Conservation (phyloP, 2,329 filamentous ascomycete species). For the Pyrenochaeta sp. region DNA sequence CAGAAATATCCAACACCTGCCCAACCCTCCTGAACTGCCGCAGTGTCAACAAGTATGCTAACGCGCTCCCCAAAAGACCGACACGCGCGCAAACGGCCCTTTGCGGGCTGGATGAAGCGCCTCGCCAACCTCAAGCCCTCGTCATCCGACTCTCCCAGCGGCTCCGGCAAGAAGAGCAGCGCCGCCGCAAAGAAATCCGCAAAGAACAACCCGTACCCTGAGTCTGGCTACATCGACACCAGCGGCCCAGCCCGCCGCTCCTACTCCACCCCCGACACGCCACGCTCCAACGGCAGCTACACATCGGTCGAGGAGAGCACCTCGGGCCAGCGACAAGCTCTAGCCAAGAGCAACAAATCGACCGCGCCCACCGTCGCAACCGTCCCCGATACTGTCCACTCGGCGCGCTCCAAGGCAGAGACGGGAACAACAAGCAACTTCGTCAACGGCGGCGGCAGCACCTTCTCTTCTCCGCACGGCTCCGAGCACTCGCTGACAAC, state of each 20-base stretch:
- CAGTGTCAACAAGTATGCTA: slow-evolving; percentile 22
- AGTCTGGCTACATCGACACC: slow-evolving; percentile 71
- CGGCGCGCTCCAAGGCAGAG: slow-evolving; percentile 81
- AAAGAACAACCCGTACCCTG: slow-evolving; percentile 91
- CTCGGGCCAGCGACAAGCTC: slow-evolving; percentile 59
- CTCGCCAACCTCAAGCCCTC: slow-evolving; percentile 86
- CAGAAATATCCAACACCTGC: neutral
- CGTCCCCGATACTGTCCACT: slow-evolving; percentile 77
- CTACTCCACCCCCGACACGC: slow-evolving; percentile 57
- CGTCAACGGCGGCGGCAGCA: slow-evolving; percentile 74
- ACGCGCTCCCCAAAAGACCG: slow-evolving; percentile 64
- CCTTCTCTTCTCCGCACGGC: slow-evolving; percentile 82
- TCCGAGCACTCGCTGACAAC: slow-evolving; percentile 83
- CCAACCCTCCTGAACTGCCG: slow-evolving; percentile 4
- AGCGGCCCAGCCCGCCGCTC: slow-evolving; percentile 54
- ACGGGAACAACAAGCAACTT: slow-evolving; percentile 71
- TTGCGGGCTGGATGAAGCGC: slow-evolving; percentile 93
- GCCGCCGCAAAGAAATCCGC: slow-evolving; percentile 61
- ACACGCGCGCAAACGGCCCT: slow-evolving; percentile 79
- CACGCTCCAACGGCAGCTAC: slow-evolving; percentile 56
- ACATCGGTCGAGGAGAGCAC: slow-evolving; percentile 65
- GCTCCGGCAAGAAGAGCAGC: slow-evolving; percentile 50
- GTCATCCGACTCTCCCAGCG: slow-evolving; percentile 62
- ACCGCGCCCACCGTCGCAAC: slow-evolving; percentile 83
- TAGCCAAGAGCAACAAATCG: slow-evolving; percentile 72